Percentiles rank a stretch among this genome's conserved stretches.
Evolutionary conservation across 2,329 filamentous ascomycete genomes (phyloP).

Genomic region (Madurella mycetomatis): DNA sequence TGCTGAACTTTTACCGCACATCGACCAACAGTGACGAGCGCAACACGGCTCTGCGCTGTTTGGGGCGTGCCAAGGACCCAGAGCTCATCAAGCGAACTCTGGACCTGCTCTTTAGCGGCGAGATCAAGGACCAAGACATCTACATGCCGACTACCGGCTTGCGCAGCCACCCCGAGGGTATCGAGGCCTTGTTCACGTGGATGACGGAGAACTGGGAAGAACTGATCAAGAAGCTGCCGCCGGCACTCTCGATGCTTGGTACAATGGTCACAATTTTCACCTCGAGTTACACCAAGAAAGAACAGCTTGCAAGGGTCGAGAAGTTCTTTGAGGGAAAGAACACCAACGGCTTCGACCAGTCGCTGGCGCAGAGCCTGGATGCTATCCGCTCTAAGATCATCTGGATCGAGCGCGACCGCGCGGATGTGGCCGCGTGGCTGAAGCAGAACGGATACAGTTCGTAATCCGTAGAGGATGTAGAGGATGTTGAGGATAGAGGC

Average conservation of each 20-base stretch:
- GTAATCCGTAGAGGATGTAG: conserved; percentile 13
- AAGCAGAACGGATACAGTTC: conserved; percentile 33
- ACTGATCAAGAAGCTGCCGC: conserved; percentile 74
- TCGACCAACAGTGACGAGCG: conserved; percentile 81
- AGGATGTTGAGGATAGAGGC: background rate
- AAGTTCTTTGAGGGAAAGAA: conserved; percentile 77
- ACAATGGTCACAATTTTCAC: conserved; percentile 79
- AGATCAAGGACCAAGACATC: conserved; percentile 91
- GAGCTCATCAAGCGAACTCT: conserved; percentile 80
- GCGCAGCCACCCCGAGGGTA: conserved; percentile 70
- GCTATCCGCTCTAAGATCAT: conserved; percentile 77
- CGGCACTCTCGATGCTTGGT: conserved; percentile 81
- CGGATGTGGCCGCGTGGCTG: conserved; percentile 56
- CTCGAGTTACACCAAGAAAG: conserved; percentile 70
- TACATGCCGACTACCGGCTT: conserved; percentile 83
- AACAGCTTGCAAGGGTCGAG: conserved; percentile 72
- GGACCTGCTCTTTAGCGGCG: conserved; percentile 66
- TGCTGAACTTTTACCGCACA: conserved; percentile 70
- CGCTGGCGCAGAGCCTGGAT: conserved; percentile 85
- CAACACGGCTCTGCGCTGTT: conserved; percentile 79
- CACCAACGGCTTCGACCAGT: conserved; percentile 80
- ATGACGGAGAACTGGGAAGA: conserved; percentile 85
- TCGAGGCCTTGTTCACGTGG: conserved; percentile 77
- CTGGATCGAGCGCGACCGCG: conserved; percentile 72
- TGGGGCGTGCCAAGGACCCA: conserved; percentile 74